phyloP scores from a whole-genome alignment of 2,329 filamentous ascomycete genomes.

The Tetracladium maxilliforme region DNA sequence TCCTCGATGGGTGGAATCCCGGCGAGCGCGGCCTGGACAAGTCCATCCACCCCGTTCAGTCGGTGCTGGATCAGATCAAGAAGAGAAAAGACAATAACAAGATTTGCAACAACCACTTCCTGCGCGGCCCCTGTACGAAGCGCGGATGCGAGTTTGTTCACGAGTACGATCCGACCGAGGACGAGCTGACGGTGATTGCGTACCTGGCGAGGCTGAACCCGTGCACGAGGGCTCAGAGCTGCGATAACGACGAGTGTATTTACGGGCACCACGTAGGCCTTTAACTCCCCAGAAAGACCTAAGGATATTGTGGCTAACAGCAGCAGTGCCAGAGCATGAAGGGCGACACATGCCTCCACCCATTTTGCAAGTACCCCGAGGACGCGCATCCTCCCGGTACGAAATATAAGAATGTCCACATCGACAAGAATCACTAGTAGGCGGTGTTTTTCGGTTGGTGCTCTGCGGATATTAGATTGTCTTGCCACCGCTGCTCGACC shows the following conservation, averaged over 20 bases:
- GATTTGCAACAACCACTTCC: conserved; percentile 47
- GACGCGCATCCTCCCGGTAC: conserved; percentile 43
- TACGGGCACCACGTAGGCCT: conserved; percentile 51
- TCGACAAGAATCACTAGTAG: too few species aligned
- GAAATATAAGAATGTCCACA: too few species aligned
- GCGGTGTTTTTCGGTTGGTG: too few species aligned
- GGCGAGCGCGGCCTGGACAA: conserved; percentile 38
- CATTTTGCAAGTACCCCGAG: conserved; percentile 33
- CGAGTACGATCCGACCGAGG: conserved; percentile 32
- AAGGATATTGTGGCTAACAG: conserved; percentile 15
- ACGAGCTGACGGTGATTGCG: conserved; percentile 40
- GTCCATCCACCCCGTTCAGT: conserved; percentile 27
- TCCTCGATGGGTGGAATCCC: conserved; percentile 29
- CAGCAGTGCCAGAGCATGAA: neutral
- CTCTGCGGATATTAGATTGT: too few species aligned
- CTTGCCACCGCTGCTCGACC: too few species aligned
- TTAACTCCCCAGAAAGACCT: too few species aligned
- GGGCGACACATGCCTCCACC: neutral
- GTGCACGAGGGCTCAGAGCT: conserved; percentile 41
- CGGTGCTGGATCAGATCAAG: conserved; percentile 37
- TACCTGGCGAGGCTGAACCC: conserved; percentile 41
- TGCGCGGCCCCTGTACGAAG: conserved; percentile 40
- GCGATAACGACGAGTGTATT: conserved; percentile 40
- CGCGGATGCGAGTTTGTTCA: conserved; percentile 42
- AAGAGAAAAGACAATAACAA: conserved; percentile 38